These are phyloP conservation scores for Brassica carinata DNA, from an alignment of 345 rosid genomes.

Conservation along the genomic window DNA sequence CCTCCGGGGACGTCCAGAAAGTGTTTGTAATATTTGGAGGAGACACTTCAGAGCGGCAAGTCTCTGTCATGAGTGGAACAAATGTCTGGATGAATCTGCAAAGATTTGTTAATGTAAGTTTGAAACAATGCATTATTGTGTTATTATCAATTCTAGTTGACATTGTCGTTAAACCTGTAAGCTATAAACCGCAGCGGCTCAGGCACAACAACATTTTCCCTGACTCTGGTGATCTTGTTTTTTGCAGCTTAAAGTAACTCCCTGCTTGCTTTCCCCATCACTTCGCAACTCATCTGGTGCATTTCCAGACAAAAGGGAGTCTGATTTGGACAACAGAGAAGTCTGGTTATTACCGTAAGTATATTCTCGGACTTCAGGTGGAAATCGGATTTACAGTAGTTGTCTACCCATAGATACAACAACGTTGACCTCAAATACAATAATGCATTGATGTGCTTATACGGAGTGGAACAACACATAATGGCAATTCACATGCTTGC, in stretches of 20 bases:
- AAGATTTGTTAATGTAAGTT: constrained; percentile 77
- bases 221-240: constrained; percentile 38
- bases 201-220: constrained; percentile 4
- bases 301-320: constrained; percentile 36
- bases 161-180: constrained; percentile 1
- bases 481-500: not conserved
- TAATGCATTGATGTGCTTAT: constrained; percentile 6
- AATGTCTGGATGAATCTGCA: constrained; percentile 93
- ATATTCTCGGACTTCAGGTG: constrained; percentile 20
- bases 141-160: not conserved
- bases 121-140: constrained; percentile 2
- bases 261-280: constrained; percentile 77
- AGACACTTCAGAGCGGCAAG: constrained; percentile 95
- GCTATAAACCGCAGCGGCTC: not conserved
- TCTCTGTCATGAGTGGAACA: constrained; percentile 96
- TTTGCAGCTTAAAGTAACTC: constrained; percentile 82
- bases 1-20: constrained; percentile 44
- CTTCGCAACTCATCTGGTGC: constrained; percentile 40
- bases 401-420: not conserved
- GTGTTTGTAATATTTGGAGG: constrained; percentile 92
- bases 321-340: constrained; percentile 52
- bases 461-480: not conserved
- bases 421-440: constrained; percentile 14
- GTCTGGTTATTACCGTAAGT: constrained; percentile 92
- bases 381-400: constrained; percentile 11